Percentiles rank a stretch among this genome's conserved stretches.
Conservation (phyloP, 805 yeast species). For the Candida wancherniae region DNA sequence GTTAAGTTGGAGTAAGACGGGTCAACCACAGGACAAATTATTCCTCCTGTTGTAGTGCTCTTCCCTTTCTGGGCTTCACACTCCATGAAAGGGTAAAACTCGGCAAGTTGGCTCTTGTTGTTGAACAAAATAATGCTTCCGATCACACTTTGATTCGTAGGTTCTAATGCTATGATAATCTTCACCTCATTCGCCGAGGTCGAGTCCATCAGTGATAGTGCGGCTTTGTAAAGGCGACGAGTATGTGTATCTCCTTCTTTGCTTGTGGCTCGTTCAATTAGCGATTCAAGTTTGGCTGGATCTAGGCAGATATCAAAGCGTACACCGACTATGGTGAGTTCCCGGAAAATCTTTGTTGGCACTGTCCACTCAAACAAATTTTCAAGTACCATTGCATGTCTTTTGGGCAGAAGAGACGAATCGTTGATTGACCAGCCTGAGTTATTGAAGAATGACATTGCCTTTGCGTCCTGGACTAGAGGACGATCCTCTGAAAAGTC, state of each 20-base stretch:
- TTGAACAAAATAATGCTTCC: slow-evolving; percentile 49
- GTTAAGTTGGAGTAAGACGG: slow-evolving; percentile 48
- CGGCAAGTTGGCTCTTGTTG: slow-evolving; percentile 40
- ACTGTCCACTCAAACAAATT: slow-evolving; percentile 47
- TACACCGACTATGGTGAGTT: slow-evolving; percentile 53
- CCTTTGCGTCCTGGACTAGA: slow-evolving; percentile 20
- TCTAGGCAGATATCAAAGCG: slow-evolving; percentile 51
- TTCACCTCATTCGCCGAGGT: slow-evolving; percentile 33
- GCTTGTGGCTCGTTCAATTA: slow-evolving; percentile 27
- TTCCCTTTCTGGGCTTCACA: slow-evolving; percentile 23
- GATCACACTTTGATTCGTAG: slow-evolving; percentile 46
- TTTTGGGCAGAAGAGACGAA: slow-evolving; percentile 17
- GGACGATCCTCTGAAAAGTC: slow-evolving; percentile 24
- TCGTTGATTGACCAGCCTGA: slow-evolving; percentile 37
- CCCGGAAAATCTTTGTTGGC: slow-evolving; percentile 49
- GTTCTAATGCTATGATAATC: slow-evolving; percentile 51
- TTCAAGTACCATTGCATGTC: slow-evolving; percentile 38
- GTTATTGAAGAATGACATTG: slow-evolving; percentile 29
- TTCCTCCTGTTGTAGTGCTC: slow-evolving; percentile 39
- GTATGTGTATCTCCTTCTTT: slow-evolving; percentile 18
- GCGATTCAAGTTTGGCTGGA: slow-evolving; percentile 36
- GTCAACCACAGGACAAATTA: slow-evolving; percentile 51
- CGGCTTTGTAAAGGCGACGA: slow-evolving; percentile 32
- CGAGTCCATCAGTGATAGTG: slow-evolving; percentile 27
- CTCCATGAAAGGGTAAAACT: slow-evolving; percentile 49